phyloP scores from a whole-genome alignment of 2,329 filamentous ascomycete species.

The Colletotrichum abscissum region DNA sequence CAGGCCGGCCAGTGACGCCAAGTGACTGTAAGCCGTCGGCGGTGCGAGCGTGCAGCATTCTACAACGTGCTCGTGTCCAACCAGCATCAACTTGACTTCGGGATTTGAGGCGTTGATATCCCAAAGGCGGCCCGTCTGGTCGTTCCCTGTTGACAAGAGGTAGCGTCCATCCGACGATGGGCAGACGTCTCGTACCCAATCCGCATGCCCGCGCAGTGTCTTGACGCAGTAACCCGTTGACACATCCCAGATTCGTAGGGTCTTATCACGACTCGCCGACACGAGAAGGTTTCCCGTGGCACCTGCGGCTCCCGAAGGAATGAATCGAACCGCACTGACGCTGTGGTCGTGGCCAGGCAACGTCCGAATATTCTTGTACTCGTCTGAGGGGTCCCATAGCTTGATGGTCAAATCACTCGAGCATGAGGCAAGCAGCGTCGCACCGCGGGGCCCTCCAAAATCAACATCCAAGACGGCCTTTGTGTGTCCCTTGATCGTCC shows the following conservation, averaged over 20 bases:
- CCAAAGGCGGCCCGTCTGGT: constrained; percentile 86
- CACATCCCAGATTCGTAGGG: constrained; percentile 90
- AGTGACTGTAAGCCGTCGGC: constrained; percentile 78
- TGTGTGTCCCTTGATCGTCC: constrained; percentile 92
- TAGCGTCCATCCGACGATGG: constrained; percentile 87
- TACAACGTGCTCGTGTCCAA: constrained; percentile 88
- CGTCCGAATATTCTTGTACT: constrained; percentile 95
- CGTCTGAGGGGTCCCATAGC: constrained; percentile 90
- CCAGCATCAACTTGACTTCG: constrained; percentile 81
- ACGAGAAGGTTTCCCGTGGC: constrained; percentile 85
- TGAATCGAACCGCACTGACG: constrained; percentile 88
- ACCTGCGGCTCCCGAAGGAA: constrained; percentile 84
- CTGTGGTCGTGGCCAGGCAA: constrained; percentile 93
- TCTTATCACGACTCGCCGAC: constrained; percentile 86
- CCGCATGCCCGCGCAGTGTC: constrained; percentile 86
- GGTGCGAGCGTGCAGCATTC: constrained; percentile 92
- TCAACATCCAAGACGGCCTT: constrained; percentile 90
- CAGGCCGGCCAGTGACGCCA: constrained; percentile 81
- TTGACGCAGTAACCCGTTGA: constrained; percentile 93
- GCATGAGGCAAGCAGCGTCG: constrained; percentile 77
- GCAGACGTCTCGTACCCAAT: constrained; percentile 91
- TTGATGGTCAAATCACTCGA: constrained; percentile 94
- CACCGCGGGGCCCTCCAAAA: constrained; percentile 86
- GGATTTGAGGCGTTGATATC: constrained; percentile 76
- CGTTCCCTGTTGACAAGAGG: constrained; percentile 84